Conservation (phyloP, 2,329 filamentous ascomycete species). For the Microthyrium microscopicum region DNA sequence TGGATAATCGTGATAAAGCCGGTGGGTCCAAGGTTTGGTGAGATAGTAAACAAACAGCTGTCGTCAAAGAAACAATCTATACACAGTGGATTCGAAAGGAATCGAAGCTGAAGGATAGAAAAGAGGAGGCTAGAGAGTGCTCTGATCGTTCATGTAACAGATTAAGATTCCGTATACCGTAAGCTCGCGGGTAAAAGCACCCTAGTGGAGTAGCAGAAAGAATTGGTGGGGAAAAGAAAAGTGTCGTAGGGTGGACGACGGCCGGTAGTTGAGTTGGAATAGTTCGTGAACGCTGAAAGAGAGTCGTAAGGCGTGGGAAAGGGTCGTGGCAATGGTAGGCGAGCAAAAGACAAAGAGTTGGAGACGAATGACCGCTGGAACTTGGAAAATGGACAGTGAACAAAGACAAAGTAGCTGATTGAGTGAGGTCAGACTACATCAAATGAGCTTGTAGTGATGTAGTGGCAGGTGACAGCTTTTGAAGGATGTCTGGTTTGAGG, state of each 20-base stretch:
- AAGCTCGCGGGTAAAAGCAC: neutral
- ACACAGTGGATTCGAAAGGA: conserved; percentile 1
- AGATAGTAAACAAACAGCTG: conserved; percentile 4
- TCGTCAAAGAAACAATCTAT: neutral
- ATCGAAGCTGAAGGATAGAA: conserved; percentile 4
- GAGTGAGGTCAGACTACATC: too few species aligned
- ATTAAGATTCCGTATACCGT: conserved; percentile 1
- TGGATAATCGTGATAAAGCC: neutral
- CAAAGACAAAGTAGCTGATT: too few species aligned
- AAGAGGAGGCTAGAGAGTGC: conserved; percentile 7
- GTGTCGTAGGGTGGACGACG: conserved; percentile 6
- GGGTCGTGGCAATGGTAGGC: neutral
- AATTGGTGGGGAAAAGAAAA: conserved; percentile 2
- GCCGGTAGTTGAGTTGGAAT: neutral
- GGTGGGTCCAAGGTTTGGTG: conserved; percentile 2
- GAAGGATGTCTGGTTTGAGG: too few species aligned
- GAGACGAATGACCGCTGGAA: neutral
- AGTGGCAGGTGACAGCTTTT: too few species aligned
- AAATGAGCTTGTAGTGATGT: too few species aligned
- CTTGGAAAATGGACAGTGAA: neutral
- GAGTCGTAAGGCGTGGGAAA: conserved; percentile 2
- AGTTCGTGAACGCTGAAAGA: neutral
- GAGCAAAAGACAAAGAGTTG: neutral
- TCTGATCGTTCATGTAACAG: conserved; percentile 5
- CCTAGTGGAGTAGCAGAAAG: conserved; percentile 1